Evolutionary conservation across 768 basidiomycete species (phyloP), one percentile per base, ranked within the genome.

Genomic region (Coprinopsis sp.): DNA sequence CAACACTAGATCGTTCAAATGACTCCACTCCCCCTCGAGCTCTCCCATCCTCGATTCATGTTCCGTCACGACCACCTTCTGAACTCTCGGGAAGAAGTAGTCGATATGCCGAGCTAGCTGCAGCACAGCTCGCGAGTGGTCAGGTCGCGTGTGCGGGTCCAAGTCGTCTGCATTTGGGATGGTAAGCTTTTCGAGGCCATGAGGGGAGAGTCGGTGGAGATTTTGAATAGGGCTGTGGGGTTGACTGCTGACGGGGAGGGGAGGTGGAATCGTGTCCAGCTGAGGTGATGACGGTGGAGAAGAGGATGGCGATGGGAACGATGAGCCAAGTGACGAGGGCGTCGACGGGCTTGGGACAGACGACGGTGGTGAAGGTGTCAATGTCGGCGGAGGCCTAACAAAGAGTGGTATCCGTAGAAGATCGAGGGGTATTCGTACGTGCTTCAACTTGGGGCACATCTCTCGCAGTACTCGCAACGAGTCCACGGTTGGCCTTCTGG

Each of bases 361-460:
- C 30, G 30, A n/a, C 10, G 30, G 30, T 31, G n/a, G 30, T 8
- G 30, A n/a, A 31, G 30, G 30, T 8, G 36, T 33, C 23, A 50
- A 46, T 1, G 51, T 50, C 19, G 31, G 16, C 18, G 52, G 49
- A 2, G 57, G 25, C 22, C 49, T 51, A 3, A 56, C 30, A 29
- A 58, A 55, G 1, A 50, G 13, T 8, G 50, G 46, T 10, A 56
- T 29, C 6, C 54, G 54, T 25, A 21, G 34, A 6, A 57, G 57
- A 38, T 63, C 55, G 28, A 64, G 51, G 0, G 59, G 58, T 14
- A 63, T 52, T 23, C 54, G 46, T 5, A 64, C 53, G 44, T 55
- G 51, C 13, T 40, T 34, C 11, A 62, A 52, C 30, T 50, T 47
- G 2, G 56, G 58, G 21, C 56, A 56, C n/a, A 50, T 45, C 33